phyloP scores from a whole-genome alignment of 139 green algal species.

The Coelastrella sp. region DNA sequence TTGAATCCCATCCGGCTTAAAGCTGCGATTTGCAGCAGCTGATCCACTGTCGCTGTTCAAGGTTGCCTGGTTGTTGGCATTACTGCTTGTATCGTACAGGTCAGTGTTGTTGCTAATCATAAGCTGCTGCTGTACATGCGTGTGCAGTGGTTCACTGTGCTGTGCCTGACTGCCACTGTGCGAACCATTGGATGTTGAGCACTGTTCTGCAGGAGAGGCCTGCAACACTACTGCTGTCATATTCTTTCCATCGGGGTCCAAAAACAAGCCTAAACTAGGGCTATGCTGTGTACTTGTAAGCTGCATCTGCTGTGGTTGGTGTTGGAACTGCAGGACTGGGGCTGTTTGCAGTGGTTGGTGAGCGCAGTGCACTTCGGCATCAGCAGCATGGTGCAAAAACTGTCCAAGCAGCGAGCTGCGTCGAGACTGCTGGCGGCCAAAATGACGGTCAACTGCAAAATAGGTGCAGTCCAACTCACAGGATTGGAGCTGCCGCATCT shows the following conservation, averaged over 20 bases:
- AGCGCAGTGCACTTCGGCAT: background rate
- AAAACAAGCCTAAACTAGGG: too few species aligned
- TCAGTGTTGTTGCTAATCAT: background rate
- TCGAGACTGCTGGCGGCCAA: background rate
- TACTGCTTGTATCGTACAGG: background rate
- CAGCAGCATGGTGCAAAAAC: background rate
- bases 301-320: too few species aligned
- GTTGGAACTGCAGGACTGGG: too few species aligned
- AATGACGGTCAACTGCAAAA: background rate
- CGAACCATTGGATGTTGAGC: too few species aligned
- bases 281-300: too few species aligned
- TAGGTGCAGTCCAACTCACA: slow-evolving; percentile 18
- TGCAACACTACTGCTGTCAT: too few species aligned
- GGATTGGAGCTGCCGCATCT: background rate
- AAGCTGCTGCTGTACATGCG: background rate
- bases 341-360: too few species aligned
- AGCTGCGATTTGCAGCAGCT: background rate
- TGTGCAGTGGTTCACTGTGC: background rate
- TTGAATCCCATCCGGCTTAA: background rate
- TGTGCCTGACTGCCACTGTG: background rate
- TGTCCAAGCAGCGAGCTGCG: background rate
- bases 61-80: background rate
- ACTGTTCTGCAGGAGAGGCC: too few species aligned
- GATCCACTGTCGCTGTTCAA: background rate
- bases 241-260: too few species aligned